Conservation (phyloP, 495 filamentous ascomycete genomes). For the Cryomyces antarcticus region DNA sequence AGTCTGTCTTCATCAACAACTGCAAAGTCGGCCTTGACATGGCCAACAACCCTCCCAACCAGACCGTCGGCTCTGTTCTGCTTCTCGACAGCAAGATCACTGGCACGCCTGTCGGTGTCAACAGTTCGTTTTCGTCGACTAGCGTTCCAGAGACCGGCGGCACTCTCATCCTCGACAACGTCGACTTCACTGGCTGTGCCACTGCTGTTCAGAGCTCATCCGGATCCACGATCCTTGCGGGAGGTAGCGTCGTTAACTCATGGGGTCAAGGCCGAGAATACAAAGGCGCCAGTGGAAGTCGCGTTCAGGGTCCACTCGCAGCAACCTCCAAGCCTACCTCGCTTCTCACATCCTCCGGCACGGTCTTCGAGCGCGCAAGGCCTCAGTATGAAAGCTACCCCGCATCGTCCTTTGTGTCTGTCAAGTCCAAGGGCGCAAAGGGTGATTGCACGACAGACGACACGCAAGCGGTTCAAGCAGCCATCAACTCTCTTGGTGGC, state of each 20-base stretch:
- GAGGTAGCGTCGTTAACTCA: conserved; percentile 27
- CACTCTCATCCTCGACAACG: conserved; percentile 46
- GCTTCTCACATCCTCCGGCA: conserved; percentile 23
- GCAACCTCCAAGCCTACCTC: conserved; percentile 19
- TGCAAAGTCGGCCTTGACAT: conserved; percentile 45
- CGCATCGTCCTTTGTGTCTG: conserved; percentile 35
- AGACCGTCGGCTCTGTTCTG: conserved; percentile 26
- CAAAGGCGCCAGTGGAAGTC: conserved; percentile 21
- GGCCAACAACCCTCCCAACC: conserved; percentile 23
- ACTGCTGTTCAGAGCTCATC: conserved; percentile 35
- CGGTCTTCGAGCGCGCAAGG: conserved; percentile 44
- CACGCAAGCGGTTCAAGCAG: conserved; percentile 27
- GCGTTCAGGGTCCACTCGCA: conserved; percentile 21
- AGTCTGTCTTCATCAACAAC: conserved; percentile 24
- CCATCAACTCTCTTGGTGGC: conserved; percentile 21
- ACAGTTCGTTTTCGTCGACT: conserved; percentile 10
- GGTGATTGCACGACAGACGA: conserved; percentile 61
- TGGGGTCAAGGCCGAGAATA: conserved; percentile 37
- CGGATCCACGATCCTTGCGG: conserved; percentile 32
- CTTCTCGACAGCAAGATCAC: conserved; percentile 20
- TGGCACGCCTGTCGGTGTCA: conserved; percentile 17
- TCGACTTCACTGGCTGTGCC: conserved; percentile 37
- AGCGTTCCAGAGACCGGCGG: conserved; percentile 25
- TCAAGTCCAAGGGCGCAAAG: conserved; percentile 34
- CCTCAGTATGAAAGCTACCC: conserved; percentile 40